Evolutionary conservation across 768 basidiomycete genomes (phyloP).

Genomic region (Boletellus ananas): DNA sequence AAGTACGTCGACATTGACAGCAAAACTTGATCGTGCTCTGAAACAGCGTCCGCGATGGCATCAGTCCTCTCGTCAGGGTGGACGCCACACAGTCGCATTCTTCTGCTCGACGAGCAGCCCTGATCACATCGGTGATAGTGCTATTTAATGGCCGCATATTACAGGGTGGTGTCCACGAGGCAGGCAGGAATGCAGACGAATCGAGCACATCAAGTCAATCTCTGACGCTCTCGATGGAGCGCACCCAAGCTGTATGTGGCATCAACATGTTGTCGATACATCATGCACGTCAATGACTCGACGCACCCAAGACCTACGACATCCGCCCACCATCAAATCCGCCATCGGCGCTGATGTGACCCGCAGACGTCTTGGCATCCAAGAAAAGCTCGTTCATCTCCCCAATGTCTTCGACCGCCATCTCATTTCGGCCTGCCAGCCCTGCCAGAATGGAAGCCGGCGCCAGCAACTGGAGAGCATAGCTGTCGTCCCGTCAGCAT

Average conservation of each 20-base stretch:
- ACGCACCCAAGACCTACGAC: conserved; percentile 22
- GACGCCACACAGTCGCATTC: neutral
- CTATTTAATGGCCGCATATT: neutral
- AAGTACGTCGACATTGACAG: too few relatives aligned
- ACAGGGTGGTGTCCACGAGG: conserved; percentile 7
- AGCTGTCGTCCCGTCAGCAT: conserved; percentile 43
- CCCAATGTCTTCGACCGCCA: conserved; percentile 82
- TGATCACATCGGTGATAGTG: conserved; percentile 5
- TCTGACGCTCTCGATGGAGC: neutral
- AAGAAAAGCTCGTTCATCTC: conserved; percentile 96
- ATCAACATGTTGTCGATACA: conserved; percentile 4
- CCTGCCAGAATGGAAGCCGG: conserved; percentile 86
- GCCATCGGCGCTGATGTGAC: conserved; percentile 43
- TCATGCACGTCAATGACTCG: conserved; percentile 5
- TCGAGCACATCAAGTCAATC: conserved; percentile 11
- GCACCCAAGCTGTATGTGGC: neutral
- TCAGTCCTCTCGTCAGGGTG: neutral
- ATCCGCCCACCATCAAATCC: conserved; percentile 32
- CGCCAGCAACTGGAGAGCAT: conserved; percentile 85
- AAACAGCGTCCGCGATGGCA: conserved; percentile 1
- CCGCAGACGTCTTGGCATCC: conserved; percentile 83
- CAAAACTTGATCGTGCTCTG: neutral
- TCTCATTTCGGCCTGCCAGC: conserved; percentile 73
- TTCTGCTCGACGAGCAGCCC: neutral
- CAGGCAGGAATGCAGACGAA: neutral